These are phyloP conservation scores for Phaffomyces antillensis DNA, from an alignment of 805 yeast species.

Conservation along the genomic window DNA sequence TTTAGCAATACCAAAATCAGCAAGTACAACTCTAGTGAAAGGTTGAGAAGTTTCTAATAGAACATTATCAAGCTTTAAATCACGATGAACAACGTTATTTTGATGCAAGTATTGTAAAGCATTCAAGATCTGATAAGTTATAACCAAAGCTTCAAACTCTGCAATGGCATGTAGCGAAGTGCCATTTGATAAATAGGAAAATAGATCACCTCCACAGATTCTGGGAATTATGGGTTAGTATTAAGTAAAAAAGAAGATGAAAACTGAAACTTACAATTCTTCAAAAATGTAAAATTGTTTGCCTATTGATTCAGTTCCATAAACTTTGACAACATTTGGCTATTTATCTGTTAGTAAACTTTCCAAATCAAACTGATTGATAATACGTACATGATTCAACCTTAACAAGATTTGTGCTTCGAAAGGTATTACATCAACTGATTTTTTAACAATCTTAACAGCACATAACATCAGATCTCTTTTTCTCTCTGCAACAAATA, in stretches of 20 bases:
- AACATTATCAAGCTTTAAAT: constrained; percentile 50
- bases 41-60: constrained; percentile 46
- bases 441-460: constrained; percentile 36
- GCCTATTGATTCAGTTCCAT: constrained; percentile 26
- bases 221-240: constrained; percentile 5
- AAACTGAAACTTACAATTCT: constrained; percentile 26
- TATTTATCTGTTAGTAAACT: constrained; percentile 4
- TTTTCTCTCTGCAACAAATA: constrained; percentile 27
- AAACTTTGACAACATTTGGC: constrained; percentile 44
- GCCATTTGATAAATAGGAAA: constrained; percentile 43
- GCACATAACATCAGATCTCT: constrained; percentile 33
- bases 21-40: constrained; percentile 46
- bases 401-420: constrained; percentile 38
- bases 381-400: constrained; percentile 34
- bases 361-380: background rate
- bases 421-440: constrained; percentile 24
- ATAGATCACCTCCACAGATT: constrained; percentile 51
- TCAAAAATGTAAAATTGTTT: constrained; percentile 38
- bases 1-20: constrained; percentile 63
- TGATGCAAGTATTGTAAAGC: constrained; percentile 52
- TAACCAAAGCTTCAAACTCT: constrained; percentile 48
- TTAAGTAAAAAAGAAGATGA: background rate
- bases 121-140: constrained; percentile 47
- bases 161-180: constrained; percentile 34
- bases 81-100: constrained; percentile 55